Conservation (phyloP, 345 rosid species). For the Lagerstroemia speciosa region DNA sequence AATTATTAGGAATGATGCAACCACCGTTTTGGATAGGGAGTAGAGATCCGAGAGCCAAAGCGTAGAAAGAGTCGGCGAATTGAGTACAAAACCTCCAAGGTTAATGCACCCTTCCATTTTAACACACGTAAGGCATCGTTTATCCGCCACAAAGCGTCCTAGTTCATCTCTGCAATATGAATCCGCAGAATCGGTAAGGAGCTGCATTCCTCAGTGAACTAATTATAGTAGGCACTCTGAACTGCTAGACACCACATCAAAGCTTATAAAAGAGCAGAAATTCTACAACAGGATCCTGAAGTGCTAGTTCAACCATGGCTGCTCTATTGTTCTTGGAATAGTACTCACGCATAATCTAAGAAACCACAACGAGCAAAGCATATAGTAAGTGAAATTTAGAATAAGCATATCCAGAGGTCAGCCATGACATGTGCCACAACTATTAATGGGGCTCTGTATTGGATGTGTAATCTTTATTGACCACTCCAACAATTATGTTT, state of each 20-base stretch:
- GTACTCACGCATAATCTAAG: background rate
- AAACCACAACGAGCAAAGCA: background rate
- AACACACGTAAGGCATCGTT: slow-evolving; percentile 63
- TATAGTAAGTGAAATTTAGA: background rate
- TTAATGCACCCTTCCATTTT: slow-evolving; percentile 95
- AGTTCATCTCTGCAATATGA: slow-evolving; percentile 61
- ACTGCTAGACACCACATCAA: no score
- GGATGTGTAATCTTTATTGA: background rate
- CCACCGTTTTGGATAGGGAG: slow-evolving; percentile 78
- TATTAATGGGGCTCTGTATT: background rate
- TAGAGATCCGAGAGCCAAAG: slow-evolving; percentile 84
- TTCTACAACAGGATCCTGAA: background rate
- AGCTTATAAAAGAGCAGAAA: no score
- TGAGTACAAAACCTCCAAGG: slow-evolving; percentile 68
- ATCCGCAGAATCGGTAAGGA: background rate
- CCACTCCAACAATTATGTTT: background rate
- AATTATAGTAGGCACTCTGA: no score
- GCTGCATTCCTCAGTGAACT: background rate
- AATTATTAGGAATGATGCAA: background rate
- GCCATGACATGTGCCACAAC: background rate
- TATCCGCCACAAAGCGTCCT: slow-evolving; percentile 92
- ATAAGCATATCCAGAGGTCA: background rate
- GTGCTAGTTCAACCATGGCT: background rate
- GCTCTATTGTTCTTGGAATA: background rate
- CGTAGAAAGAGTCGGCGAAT: slow-evolving; percentile 71